Conservation (phyloP, 2,329 filamentous ascomycete genomes). For the Delphinella strobiligena region DNA sequence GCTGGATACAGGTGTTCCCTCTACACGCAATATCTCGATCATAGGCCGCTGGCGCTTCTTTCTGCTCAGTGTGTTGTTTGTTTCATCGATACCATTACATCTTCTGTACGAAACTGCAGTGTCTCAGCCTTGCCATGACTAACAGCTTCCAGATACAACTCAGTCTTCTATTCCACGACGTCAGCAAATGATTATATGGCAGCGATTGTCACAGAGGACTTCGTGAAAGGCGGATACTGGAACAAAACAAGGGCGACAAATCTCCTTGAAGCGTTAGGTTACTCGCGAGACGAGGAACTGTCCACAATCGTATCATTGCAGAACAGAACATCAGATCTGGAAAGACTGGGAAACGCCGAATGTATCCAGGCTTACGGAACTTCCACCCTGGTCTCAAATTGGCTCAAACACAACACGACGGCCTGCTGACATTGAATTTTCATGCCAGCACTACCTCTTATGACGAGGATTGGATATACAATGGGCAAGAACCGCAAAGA, state of each 20-base stretch:
- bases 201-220: slow-evolving; percentile 9
- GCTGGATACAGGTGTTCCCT: slow-evolving; percentile 35
- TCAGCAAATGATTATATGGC: slow-evolving; percentile 13
- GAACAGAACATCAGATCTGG: background rate
- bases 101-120: slow-evolving; percentile 25
- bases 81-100: slow-evolving; percentile 25
- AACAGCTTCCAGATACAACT: slow-evolving; percentile 15
- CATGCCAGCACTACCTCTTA: background rate
- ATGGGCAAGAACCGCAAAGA: background rate
- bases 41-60: slow-evolving; percentile 14
- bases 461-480: slow-evolving; percentile 1
- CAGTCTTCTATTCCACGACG: slow-evolving; percentile 16
- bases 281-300: background rate
- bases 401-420: background rate
- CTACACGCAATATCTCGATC: slow-evolving; percentile 24
- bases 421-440: background rate
- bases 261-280: background rate
- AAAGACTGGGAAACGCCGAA: slow-evolving; percentile 4
- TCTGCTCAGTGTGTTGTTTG: slow-evolving; percentile 16
- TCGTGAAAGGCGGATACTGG: slow-evolving; percentile 1
- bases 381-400: background rate
- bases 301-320: background rate
- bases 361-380: slow-evolving; percentile 3
- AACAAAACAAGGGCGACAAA: too few relatives aligned
- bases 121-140: background rate